These are phyloP conservation scores for Diaporthe citrichinensis DNA, from an alignment of 2,329 filamentous ascomycete genomes.

Conservation along the genomic window DNA sequence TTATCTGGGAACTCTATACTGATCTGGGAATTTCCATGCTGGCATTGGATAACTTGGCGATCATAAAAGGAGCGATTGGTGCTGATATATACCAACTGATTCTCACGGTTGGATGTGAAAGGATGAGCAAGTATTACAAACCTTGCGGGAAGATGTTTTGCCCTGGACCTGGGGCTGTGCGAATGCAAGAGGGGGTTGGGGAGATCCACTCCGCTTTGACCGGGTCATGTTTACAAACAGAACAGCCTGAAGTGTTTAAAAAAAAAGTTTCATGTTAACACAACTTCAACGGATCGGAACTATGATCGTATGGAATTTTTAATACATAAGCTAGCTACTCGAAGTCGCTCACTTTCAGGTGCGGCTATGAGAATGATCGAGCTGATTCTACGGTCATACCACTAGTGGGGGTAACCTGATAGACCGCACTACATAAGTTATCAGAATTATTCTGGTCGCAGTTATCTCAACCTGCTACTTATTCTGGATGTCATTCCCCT, in stretches of 20 bases:
- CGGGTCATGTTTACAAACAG: background rate
- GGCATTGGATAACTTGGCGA: background rate
- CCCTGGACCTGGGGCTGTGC: background rate
- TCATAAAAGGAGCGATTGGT: background rate
- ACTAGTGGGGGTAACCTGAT: background rate
- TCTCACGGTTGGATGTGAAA: background rate
- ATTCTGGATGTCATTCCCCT: background rate
- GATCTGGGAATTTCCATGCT: background rate
- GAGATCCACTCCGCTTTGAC: background rate
- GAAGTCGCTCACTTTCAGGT: background rate
- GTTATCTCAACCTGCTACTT: background rate
- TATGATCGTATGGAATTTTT: background rate
- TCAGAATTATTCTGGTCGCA: background rate
- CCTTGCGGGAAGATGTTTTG: background rate
- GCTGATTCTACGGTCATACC: background rate
- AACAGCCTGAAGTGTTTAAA: background rate
- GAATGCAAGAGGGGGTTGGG: background rate
- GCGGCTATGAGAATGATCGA: background rate
- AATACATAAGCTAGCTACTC: background rate
- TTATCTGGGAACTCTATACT: background rate
- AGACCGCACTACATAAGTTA: background rate
- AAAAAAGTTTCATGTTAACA: background rate
- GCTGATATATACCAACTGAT: no score
- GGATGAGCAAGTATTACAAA: background rate
- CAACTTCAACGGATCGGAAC: background rate